Evolutionary conservation across 768 basidiomycete species (phyloP).

Genomic region (Phanerochaete carnosa): DNA sequence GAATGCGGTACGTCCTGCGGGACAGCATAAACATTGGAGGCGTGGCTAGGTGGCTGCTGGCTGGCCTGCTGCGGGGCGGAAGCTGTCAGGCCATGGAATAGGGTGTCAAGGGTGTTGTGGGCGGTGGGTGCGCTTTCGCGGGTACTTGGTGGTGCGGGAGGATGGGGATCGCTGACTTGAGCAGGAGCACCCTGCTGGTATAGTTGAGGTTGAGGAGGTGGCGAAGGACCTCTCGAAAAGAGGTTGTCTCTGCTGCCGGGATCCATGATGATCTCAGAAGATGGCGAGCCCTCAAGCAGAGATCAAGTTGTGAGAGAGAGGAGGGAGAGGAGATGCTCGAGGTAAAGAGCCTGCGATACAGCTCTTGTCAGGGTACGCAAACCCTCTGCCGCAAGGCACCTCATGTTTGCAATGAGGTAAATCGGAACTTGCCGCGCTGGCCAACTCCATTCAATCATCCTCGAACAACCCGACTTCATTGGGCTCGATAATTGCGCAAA

Average conservation of each 20-base stretch:
- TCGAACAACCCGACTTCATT: not conserved
- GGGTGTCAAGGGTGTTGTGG: slow-evolving; percentile 61
- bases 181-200: slow-evolving; percentile 19
- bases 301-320: slow-evolving; percentile 14
- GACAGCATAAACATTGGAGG: slow-evolving; percentile 21
- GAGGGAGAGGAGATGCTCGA: slow-evolving; percentile 18
- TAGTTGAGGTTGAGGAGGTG: slow-evolving; percentile 21
- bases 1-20: slow-evolving; percentile 31
- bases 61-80: slow-evolving; percentile 35
- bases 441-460: not conserved
- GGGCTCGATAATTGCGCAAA: not conserved
- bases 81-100: slow-evolving; percentile 54
- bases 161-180: slow-evolving; percentile 28
- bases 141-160: slow-evolving; percentile 27
- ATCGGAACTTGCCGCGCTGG: slow-evolving; percentile 11
- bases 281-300: slow-evolving; percentile 8
- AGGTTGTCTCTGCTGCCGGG: slow-evolving; percentile 26
- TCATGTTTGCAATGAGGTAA: slow-evolving; percentile 16
- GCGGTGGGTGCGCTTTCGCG: slow-evolving; percentile 41
- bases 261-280: slow-evolving; percentile 25
- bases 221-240: slow-evolving; percentile 29
- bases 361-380: slow-evolving; percentile 12
- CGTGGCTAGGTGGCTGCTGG: slow-evolving; percentile 27
- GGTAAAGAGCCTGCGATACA: slow-evolving; percentile 12
- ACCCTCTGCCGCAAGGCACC: slow-evolving; percentile 14